Conservation (phyloP, 768 basidiomycete genomes). For the Guyanaporus albipodus region DNA sequence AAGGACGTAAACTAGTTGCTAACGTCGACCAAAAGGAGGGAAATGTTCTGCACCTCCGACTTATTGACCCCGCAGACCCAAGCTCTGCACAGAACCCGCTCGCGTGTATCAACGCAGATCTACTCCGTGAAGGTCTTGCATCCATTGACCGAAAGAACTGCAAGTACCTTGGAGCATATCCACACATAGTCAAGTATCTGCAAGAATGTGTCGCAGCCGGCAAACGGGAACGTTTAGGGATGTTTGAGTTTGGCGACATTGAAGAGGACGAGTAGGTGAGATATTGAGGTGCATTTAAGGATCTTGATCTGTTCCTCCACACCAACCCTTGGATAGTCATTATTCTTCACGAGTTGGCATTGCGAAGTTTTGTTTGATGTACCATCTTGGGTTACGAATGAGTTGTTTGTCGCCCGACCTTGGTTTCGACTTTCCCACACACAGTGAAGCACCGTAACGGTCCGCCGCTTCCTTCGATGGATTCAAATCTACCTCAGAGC, state of each 20-base stretch:
- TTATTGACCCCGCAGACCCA: slow-evolving; percentile 86
- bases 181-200: slow-evolving; percentile 61
- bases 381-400: too few relatives aligned
- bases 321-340: not conserved
- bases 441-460: not conserved
- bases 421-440: too few relatives aligned
- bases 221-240: slow-evolving; percentile 71
- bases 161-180: slow-evolving; percentile 68
- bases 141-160: slow-evolving; percentile 73
- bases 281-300: slow-evolving; percentile 14
- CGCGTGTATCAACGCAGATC: slow-evolving; percentile 83
- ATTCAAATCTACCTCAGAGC: slow-evolving; percentile 18
- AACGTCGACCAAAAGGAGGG: slow-evolving; percentile 89
- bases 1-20: slow-evolving; percentile 95
- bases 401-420: too few relatives aligned
- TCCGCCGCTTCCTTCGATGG: slow-evolving; percentile 7
- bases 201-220: slow-evolving; percentile 58
- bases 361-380: too few relatives aligned
- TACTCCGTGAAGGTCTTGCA: slow-evolving; percentile 85
- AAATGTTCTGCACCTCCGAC: slow-evolving; percentile 73
- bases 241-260: slow-evolving; percentile 91
- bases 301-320: slow-evolving; percentile 12
- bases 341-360: too few relatives aligned
- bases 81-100: slow-evolving; percentile 61
- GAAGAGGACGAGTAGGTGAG: slow-evolving; percentile 65